Evolutionary conservation across 2,329 filamentous ascomycete genomes (phyloP).

Genomic region (Xylaria sp.): DNA sequence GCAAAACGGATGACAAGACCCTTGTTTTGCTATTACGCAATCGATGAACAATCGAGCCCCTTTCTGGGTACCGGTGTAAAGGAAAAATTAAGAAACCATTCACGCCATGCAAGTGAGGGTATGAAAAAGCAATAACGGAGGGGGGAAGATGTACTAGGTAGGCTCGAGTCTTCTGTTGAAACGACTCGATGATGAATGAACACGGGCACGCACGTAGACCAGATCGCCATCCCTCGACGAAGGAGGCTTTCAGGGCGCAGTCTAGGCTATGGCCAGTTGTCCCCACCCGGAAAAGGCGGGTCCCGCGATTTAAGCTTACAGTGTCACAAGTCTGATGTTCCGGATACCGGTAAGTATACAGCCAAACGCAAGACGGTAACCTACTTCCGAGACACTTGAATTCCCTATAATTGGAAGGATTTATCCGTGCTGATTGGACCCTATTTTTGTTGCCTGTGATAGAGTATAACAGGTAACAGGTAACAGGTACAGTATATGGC

Average conservation of each 20-base stretch:
- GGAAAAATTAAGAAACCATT: constrained; percentile 28
- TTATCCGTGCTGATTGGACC: not conserved
- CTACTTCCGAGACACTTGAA: not conserved
- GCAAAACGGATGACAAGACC: not conserved
- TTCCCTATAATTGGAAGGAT: no score
- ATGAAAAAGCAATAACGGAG: constrained; percentile 17
- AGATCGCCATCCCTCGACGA: not conserved
- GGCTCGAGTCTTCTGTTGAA: constrained; percentile 13
- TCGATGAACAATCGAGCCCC: constrained; percentile 6
- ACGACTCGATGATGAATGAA: constrained; percentile 9
- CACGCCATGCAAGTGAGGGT: constrained; percentile 26
- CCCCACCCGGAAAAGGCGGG: constrained; percentile 11
- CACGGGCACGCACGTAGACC: not conserved
- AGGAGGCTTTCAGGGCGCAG: not conserved
- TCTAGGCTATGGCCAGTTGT: constrained; percentile 23
- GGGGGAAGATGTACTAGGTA: constrained; percentile 7
- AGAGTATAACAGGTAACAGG: not conserved
- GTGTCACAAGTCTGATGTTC: not conserved
- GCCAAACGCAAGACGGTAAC: constrained; percentile 10
- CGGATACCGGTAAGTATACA: not conserved
- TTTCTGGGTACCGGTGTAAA: constrained; percentile 17
- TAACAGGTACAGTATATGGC: not conserved
- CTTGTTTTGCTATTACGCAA: constrained; percentile 10
- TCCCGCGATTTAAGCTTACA: not conserved
- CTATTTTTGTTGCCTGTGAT: not conserved